Percentiles rank a stretch among this genome's conserved stretches.
Evolutionary conservation across 108 stramenopile species (phyloP).

Genomic region (Schizochytrium sp.): DNA sequence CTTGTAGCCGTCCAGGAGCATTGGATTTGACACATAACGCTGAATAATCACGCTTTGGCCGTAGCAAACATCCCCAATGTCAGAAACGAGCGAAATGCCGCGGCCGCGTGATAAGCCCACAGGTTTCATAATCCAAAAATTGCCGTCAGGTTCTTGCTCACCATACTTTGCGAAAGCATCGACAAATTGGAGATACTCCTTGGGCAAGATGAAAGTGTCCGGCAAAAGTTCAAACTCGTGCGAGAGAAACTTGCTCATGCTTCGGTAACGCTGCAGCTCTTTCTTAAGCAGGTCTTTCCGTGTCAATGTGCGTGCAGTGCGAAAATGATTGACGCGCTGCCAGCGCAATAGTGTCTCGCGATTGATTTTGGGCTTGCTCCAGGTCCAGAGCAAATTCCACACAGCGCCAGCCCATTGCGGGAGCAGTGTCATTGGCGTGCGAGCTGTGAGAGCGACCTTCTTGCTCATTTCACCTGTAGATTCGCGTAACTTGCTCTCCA

Average conservation of each 20-base stretch:
- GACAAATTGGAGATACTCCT: constrained; percentile 54
- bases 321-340: constrained; percentile 58
- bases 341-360: constrained; percentile 42
- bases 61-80: constrained; percentile 57
- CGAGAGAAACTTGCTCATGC: neutral
- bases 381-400: constrained; percentile 61
- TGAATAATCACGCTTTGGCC: constrained; percentile 57
- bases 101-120: constrained; percentile 64
- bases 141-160: neutral
- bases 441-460: neutral
- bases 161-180: constrained; percentile 36
- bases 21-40: constrained; percentile 37
- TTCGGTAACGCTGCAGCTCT: constrained; percentile 51
- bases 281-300: constrained; percentile 64
- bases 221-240: constrained; percentile 51
- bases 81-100: constrained; percentile 61
- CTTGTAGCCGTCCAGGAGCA: constrained; percentile 53
- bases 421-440: neutral
- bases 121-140: constrained; percentile 73
- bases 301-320: constrained; percentile 36
- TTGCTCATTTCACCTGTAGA: neutral
- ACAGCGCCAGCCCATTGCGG: constrained; percentile 19
- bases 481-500: neutral
- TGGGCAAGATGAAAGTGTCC: constrained; percentile 65
- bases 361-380: constrained; percentile 51